These are phyloP conservation scores for Aspergillus kassunensis DNA, from an alignment of 495 filamentous ascomycete species.

Conservation along the genomic window DNA sequence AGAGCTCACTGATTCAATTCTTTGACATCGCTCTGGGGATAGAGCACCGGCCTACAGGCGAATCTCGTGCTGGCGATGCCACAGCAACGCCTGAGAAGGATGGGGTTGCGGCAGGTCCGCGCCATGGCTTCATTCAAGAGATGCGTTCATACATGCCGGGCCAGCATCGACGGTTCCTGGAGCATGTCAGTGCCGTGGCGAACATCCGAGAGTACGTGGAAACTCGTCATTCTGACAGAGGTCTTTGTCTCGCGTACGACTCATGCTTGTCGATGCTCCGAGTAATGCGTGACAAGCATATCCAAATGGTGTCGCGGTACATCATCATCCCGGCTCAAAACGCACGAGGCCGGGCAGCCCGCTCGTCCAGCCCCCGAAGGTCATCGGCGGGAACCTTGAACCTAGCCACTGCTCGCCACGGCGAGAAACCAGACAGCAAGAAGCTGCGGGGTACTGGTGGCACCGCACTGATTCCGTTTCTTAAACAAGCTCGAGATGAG, in stretches of 20 bases:
- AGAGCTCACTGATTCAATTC: slow-evolving; percentile 92
- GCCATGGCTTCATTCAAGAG: slow-evolving; percentile 89
- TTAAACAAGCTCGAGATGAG: slow-evolving; percentile 94
- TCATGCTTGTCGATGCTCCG: slow-evolving; percentile 87
- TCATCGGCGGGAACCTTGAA: slow-evolving; percentile 48
- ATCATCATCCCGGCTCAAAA: slow-evolving; percentile 70
- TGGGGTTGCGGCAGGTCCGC: slow-evolving; percentile 52
- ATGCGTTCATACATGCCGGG: slow-evolving; percentile 98
- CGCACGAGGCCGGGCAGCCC: slow-evolving; percentile 41
- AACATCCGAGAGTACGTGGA: slow-evolving; percentile 89
- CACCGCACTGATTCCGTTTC: slow-evolving; percentile 85
- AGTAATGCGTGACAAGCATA: slow-evolving; percentile 88
- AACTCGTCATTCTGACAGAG: slow-evolving; percentile 52
- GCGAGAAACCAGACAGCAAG: slow-evolving; percentile 41
- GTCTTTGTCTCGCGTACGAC: slow-evolving; percentile 78
- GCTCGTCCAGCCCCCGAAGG: slow-evolving; percentile 39
- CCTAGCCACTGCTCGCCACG: slow-evolving; percentile 58
- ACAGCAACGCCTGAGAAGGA: slow-evolving; percentile 35
- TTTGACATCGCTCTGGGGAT: slow-evolving; percentile 90
- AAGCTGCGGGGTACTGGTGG: slow-evolving; percentile 88
- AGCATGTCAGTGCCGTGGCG: slow-evolving; percentile 71
- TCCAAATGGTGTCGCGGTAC: slow-evolving; percentile 93
- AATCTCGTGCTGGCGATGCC: slow-evolving; percentile 38
- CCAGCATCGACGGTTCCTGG: slow-evolving; percentile 81
- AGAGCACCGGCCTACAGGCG: slow-evolving; percentile 87